These are phyloP conservation scores for Talaromyces sp. DNA, from an alignment of 2,329 filamentous ascomycete species.

Conservation along the genomic window DNA sequence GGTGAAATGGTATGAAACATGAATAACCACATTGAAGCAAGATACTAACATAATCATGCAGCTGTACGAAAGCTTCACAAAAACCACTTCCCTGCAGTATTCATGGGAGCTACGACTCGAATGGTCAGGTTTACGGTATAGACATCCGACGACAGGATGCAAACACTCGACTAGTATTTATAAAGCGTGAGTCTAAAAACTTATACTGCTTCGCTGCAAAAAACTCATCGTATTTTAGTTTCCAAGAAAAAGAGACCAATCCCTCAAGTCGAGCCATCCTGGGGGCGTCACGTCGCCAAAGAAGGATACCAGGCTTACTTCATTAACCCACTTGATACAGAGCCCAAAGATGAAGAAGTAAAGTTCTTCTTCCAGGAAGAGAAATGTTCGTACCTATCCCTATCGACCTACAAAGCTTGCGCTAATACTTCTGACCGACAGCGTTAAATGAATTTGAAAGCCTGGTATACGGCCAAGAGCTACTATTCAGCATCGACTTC, in stretches of 20 bases:
- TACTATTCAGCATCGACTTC: constrained; percentile 15
- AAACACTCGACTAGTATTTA: background rate
- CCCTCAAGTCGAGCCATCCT: constrained; percentile 19
- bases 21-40: background rate
- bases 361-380: constrained; percentile 18
- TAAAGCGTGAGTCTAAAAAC: constrained; percentile 4
- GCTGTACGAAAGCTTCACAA: background rate
- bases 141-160: background rate
- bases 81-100: background rate
- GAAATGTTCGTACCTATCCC: background rate
- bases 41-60: background rate
- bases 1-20: constrained; percentile 7
- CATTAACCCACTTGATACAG: constrained; percentile 17
- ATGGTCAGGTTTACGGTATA: constrained; percentile 5
- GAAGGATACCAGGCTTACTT: constrained; percentile 19
- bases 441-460: constrained; percentile 17
- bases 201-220: background rate
- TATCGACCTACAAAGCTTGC: background rate
- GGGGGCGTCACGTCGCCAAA: constrained; percentile 8
- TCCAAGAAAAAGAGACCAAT: constrained; percentile 17
- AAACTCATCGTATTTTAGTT: constrained; percentile 7
- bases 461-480: constrained; percentile 18
- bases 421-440: background rate
- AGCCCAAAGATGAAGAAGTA: constrained; percentile 14
- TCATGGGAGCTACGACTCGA: constrained; percentile 2